Evolutionary conservation across 2,329 filamentous ascomycete species (phyloP), one percentile per base, ranked within the genome.

Genomic region (Bertia moriformis): DNA sequence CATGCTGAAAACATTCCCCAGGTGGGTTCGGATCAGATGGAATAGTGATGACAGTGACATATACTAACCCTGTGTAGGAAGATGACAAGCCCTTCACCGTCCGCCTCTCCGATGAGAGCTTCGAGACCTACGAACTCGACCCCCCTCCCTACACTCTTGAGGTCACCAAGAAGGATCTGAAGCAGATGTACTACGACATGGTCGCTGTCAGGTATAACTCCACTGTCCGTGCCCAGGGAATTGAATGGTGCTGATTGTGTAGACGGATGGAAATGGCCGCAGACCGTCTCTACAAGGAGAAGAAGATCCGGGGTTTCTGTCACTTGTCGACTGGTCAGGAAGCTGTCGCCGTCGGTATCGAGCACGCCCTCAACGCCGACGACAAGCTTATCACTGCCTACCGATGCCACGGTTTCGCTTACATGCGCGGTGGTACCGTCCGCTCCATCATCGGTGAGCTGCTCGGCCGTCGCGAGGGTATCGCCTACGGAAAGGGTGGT

Each of bases 211-310:
- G 89, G 88, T 94, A 83, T 61, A 79, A n/a, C n/a, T n/a, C n/a
- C n/a, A n/a, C n/a, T n/a, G 47, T 41, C 42, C 44, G 38, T 35
- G 39, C 4, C 4, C 14, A 18, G 17, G 10, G 14, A 14, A 4
- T 5, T 15, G 14, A 13, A 24, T 29, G 24, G 10, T n/a, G 17
- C 14, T 15, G 15, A 22, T 17, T 44, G 32, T 46, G 41, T 52
- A 94, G 88, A 67, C 91, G 93, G 63, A 94, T 98, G 91, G 91
- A 98, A 68, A 94, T 98, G 89, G 88, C 89, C 49, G 87, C 91
- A 67, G 91, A 98, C 61, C 78, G 89, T 60, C 72, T 98, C 56
- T 98, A 98, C 84, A 98, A 98, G 73, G 91, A 96, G 73, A 98
- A 98, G 82, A 96, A 98, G 76, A 96, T 98, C 54, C 84, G 91